Evolutionary conservation across 768 basidiomycete species (phyloP), one percentile per base, ranked within the genome.

Genomic region (Lactifluus rugatus): DNA sequence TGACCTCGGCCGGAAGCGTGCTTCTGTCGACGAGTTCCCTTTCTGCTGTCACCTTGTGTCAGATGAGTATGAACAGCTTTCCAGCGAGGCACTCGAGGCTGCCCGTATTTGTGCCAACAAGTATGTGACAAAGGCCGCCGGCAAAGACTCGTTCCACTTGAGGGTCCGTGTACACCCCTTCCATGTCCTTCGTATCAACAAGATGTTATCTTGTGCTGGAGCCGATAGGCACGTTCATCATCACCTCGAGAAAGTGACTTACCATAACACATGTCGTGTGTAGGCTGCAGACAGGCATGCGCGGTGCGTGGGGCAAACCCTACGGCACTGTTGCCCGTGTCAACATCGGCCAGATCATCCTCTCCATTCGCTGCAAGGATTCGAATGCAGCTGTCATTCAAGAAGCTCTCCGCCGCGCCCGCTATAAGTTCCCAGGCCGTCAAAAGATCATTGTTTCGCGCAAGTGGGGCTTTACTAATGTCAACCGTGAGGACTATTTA

Each of bases 51-150:
- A 96, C 72, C 81, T 98, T 55, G 95, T 98, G 58, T 98, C 93
- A 52, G 93, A 97, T 68, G 95, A 97, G 75, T 96, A 95, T 72
- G 94, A 99, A 72, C 93, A 99, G 70, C 80, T 97, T 45, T 94
- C 91, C 14, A 87, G 84, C 37, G 94, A 98, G 72, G 94, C 94
- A 16, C 85, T 97, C 52, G 95, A 99, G 76, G 94, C 95, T 17
- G 94, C 93, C 53, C 94, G 94, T 74, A 99, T 99, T 63, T 97
- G 95, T 71, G 93, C 93, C 73, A 98, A 98, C 89, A 98, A 98
- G 76, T 97, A 97, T 73, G 87, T 97, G 63, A 95, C 93, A 69
- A 97, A 99, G 84, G 92, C 89, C 3, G 84, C 88, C 31, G 95
- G 96, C 69, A 98, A 98, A 78, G 95, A 99, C 68, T 90, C 94